Percentiles rank a stretch among this genome's conserved stretches.
phyloP scores from a whole-genome alignment of 768 basidiomycete species.

The Cyathus striatus region DNA sequence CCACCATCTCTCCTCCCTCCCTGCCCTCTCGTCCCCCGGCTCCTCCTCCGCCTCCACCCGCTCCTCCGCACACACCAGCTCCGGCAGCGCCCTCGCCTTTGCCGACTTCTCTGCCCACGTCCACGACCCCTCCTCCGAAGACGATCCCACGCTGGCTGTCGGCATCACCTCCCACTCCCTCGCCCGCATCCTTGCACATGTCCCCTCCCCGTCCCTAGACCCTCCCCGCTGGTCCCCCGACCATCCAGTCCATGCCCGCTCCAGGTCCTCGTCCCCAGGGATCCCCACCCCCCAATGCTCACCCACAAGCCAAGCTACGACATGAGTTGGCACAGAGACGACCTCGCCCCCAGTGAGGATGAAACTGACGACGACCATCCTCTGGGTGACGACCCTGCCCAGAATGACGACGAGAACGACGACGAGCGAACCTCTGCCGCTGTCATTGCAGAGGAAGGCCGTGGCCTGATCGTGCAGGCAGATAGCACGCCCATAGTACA shows the following conservation, averaged over 20 bases:
- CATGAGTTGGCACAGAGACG: conserved; percentile 71
- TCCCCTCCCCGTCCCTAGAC: conserved; percentile 46
- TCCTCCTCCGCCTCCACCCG: conserved; percentile 70
- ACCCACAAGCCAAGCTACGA: conserved; percentile 73
- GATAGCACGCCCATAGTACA: conserved; percentile 56
- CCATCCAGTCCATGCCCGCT: conserved; percentile 58
- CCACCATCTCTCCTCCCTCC: conserved; percentile 33
- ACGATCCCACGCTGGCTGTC: conserved; percentile 44
- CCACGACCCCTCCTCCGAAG: conserved; percentile 61
- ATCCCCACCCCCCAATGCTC: conserved; percentile 34
- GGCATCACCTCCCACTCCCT: conserved; percentile 66
- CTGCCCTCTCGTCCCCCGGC: conserved; percentile 64
- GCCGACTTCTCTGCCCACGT: conserved; percentile 63
- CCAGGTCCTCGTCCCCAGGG: conserved; percentile 65
- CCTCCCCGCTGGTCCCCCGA: conserved; percentile 71
- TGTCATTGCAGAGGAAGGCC: conserved; percentile 79
- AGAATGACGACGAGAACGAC: conserved; percentile 42
- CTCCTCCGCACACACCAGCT: conserved; percentile 75
- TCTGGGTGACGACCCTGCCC: conserved; percentile 40
- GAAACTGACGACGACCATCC: conserved; percentile 45
- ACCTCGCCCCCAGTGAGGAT: conserved; percentile 53
- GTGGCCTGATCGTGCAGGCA: conserved; percentile 76
- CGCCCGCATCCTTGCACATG: conserved; percentile 54
- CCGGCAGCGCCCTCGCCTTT: conserved; percentile 55
- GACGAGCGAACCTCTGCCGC: conserved; percentile 75